Base-by-base conservation (phyloP, 2,329 filamentous ascomycete species). In the Colletotrichum limetticola region DNA sequence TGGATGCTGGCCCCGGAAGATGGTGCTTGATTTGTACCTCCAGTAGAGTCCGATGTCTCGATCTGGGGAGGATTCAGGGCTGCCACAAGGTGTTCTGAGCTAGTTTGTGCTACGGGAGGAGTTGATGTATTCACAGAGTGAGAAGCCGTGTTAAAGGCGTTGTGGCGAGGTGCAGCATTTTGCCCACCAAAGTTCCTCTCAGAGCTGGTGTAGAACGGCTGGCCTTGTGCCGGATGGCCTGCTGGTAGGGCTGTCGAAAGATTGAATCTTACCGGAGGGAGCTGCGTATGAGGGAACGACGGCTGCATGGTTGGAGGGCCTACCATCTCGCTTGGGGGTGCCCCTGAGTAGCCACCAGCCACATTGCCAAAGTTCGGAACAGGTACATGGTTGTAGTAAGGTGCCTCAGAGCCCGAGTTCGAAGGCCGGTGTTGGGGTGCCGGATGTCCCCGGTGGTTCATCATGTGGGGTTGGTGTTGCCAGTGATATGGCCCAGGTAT, bases 1-100 rank as follows among this genome's bases (percentile, higher is more conserved):
- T 74, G 72, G n/a, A 74, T 74, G 28, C 60, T 62, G 57, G 53
- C 22, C n/a, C 52, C 60, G 11, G 64, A 11, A 19, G 62, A 49
- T 24, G 56, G 71, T n/a, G 60, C 61, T 55, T 66, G 71, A 26
- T 7, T 22, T n/a, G 28, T 14, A 32, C 30, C 32, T 24, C 26
- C 53, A n/a, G 58, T 37, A 28, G 53, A 62, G 28, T 71, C 69
- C 12, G 58, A 8, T 16, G 58, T 9, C 12, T 58, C 8, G 30
- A 59, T 2, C 53, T 24, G 65, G 12, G 19, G 9, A n/a, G 26
- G 58, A 14, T 22, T 37, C 8, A 28, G 24, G 42, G 56, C 30
- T n/a, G 62, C 69, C 14, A 19, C 12, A n/a, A n/a, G 37, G 3
- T 59, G 12, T 16, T 62, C 53, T 56, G 60, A 11, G 22, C 53